These are phyloP conservation scores for Zizania palustris DNA, from an alignment of 202 grass and related monocot genomes.

Conservation along the genomic window DNA sequence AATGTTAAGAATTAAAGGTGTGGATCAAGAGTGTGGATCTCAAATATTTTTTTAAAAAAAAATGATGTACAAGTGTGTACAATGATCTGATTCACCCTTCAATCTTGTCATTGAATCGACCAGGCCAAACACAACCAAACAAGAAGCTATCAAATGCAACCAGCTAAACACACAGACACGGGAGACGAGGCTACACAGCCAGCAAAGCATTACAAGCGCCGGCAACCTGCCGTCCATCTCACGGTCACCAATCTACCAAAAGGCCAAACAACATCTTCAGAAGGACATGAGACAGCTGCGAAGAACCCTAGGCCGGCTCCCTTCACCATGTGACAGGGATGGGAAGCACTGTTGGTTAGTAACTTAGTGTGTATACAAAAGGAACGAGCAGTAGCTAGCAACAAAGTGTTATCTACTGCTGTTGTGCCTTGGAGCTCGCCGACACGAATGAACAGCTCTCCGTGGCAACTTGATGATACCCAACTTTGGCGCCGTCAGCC, in stretches of 20 bases:
- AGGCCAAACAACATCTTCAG: background rate
- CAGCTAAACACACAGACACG: slow-evolving; percentile 23
- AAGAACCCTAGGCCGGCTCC: slow-evolving; percentile 32
- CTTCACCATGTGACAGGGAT: slow-evolving; percentile 31
- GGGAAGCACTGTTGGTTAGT: slow-evolving; percentile 43
- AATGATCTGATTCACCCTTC: slow-evolving; percentile 25
- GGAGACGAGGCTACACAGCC: slow-evolving; percentile 15
- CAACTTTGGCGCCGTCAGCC: slow-evolving; percentile 17
- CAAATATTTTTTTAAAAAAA: slow-evolving; percentile 38
- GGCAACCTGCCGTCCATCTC: slow-evolving; percentile 1
- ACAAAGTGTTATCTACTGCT: slow-evolving; percentile 31
- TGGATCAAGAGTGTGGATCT: background rate
- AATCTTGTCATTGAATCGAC: slow-evolving; percentile 28
- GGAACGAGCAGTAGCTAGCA: slow-evolving; percentile 26
- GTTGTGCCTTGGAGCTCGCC: slow-evolving; percentile 36
- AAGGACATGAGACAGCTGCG: background rate
- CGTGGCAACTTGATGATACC: slow-evolving; percentile 21
- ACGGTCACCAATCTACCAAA: background rate
- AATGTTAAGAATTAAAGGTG: background rate
- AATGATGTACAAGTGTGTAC: slow-evolving; percentile 45
- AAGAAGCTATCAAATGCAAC: slow-evolving; percentile 38
- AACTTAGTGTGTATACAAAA: slow-evolving; percentile 56
- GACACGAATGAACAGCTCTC: slow-evolving; percentile 21
- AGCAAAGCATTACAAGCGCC: slow-evolving; percentile 19
- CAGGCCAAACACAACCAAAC: slow-evolving; percentile 32